These are phyloP conservation scores for Candida wancherniae DNA, from an alignment of 805 yeast genomes.

Conservation along the genomic window DNA sequence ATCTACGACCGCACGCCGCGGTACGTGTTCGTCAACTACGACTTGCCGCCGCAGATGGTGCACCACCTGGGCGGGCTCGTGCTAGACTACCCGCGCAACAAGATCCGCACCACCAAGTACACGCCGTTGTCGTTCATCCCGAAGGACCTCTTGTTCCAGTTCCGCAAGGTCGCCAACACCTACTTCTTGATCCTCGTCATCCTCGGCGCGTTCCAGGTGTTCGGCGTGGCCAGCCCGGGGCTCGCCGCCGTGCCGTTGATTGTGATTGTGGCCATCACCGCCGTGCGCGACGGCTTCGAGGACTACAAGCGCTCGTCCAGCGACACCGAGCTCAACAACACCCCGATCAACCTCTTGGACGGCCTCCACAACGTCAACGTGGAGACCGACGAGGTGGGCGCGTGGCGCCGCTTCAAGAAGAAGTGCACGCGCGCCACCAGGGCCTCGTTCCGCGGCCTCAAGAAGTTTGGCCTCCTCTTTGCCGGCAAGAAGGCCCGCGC, in stretches of 20 bases:
- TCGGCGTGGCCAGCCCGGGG: conserved; percentile 79
- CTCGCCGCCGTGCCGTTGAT: conserved; percentile 72
- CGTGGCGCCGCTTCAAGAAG: conserved; percentile 71
- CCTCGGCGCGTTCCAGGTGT: conserved; percentile 70
- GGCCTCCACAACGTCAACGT: conserved; percentile 60
- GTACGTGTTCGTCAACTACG: conserved; percentile 45
- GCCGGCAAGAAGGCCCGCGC: conserved; percentile 23
- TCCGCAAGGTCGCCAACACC: conserved; percentile 78
- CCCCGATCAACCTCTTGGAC: conserved; percentile 51
- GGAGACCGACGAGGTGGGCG: conserved; percentile 45
- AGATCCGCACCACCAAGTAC: conserved; percentile 92
- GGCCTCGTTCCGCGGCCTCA: conserved; percentile 16
- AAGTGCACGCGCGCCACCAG: conserved; percentile 35
- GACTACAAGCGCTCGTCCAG: conserved; percentile 70
- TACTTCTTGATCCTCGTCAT: conserved; percentile 78
- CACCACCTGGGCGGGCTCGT: conserved; percentile 53
- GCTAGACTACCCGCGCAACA: conserved; percentile 73
- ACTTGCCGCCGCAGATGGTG: conserved; percentile 41
- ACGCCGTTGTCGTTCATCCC: conserved; percentile 89
- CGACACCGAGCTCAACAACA: conserved; percentile 70
- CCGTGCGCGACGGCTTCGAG: conserved; percentile 75
- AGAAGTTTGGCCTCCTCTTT: conserved; percentile 22
- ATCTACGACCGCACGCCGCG: conserved; percentile 39
- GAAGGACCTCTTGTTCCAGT: conserved; percentile 69
- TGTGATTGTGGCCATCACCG: conserved; percentile 71